These are phyloP conservation scores for Ophiostoma tasmaniense DNA, from an alignment of 2,329 filamentous ascomycete genomes.

Conservation along the genomic window DNA sequence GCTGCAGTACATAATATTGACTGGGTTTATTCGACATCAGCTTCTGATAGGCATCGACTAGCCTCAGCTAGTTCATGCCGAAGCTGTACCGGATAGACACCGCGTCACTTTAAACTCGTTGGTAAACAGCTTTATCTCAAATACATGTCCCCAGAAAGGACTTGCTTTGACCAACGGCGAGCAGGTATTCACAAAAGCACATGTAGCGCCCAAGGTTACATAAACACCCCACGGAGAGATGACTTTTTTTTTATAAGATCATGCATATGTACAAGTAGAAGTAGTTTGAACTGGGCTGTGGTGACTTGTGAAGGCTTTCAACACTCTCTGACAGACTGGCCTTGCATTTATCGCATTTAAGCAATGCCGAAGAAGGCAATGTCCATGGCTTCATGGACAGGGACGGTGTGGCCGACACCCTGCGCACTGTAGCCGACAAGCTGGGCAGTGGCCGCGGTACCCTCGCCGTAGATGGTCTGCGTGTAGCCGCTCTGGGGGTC, in stretches of 20 bases:
- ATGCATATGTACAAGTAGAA: background rate
- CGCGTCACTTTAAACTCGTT: too few species aligned
- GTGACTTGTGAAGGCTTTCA: too few species aligned
- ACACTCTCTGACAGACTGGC: too few species aligned
- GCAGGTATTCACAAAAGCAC: background rate
- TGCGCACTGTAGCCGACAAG: conserved; percentile 25
- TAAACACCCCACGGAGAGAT: background rate
- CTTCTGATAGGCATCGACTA: too few species aligned
- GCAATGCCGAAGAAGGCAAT: conserved; percentile 25
- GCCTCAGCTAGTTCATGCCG: too few species aligned
- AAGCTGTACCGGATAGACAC: too few species aligned
- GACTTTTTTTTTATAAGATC: background rate
- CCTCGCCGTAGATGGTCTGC: conserved; percentile 19
- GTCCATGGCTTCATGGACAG: conserved; percentile 24
- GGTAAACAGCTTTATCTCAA: too few species aligned
- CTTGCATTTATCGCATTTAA: background rate
- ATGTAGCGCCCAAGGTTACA: background rate
- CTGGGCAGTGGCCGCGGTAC: conserved; percentile 23
- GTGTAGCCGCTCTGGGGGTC: background rate
- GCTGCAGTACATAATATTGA: background rate
- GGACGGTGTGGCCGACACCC: conserved; percentile 27
- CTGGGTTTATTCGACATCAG: too few species aligned
- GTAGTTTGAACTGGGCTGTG: background rate
- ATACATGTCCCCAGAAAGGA: too few species aligned
- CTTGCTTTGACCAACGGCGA: background rate